Base-by-base conservation (phyloP, 305 asterid genomes). In the Coffea humblotiana region DNA sequence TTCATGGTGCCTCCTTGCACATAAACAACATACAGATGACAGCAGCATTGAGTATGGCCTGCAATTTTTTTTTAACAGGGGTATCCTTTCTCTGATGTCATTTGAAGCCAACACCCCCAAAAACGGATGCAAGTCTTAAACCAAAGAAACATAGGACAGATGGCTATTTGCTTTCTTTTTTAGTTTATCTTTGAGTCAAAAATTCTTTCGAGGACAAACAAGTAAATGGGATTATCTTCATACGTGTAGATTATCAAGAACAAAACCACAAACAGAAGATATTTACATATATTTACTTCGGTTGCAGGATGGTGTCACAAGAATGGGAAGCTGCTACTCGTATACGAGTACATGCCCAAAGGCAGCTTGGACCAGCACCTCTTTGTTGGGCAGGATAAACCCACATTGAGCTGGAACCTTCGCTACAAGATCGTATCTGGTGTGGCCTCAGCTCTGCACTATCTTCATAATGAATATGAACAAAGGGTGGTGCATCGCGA, bases 271-370 rank as follows among this genome's bases (percentile, higher is more conserved):
- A 37, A 27, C 48, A 69, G 69, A 67, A 74, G 16, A 63, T 37
- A 72, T 75, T 18, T 49, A 32, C 32, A 63, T 16, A 56, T 58
- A n/a, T 48, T 37, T 60, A 35, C 71, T 72, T 23, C 66, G 25
- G 15, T 71, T 9, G 78, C 90, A 96, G 99, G 99, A 82, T 94
- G 98, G 99, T 96, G 98, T 72, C 93, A 96, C 92, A 92, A 88
- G 89, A 86, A 94, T 21, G 92, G 93, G 79, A 96, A 96, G 83
- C 90, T 91, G 10, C 89, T 96, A 21, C 87, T 96, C 23, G 97
- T 94, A 12, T 95, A 95, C 29, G 99, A 95, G 75, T 95, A 89
- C 89, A 92, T 95, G 99, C 97, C 98, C 4, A 92, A 94, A 7
- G 97, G 99, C 65, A 96, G 99, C 86, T 86, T 96, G 7, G 98